Evolutionary conservation across 2,329 filamentous ascomycete species (phyloP), one percentile per base, ranked within the genome.

Genomic region (Fusarium sp.): DNA sequence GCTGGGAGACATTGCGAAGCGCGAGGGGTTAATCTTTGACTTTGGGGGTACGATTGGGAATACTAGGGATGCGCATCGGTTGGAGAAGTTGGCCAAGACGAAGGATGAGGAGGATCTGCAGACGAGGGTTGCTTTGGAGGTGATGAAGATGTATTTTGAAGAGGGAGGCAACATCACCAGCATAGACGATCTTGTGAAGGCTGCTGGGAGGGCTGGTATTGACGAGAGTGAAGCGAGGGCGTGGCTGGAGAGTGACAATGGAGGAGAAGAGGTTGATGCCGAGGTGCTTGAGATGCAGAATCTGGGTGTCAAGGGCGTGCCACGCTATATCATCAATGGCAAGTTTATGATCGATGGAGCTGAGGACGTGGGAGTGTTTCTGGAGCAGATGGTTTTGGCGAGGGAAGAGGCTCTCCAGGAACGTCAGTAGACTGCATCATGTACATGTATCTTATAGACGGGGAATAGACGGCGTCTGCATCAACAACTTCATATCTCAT

Each of bases 301-400:
- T 10, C 85, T 88, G 77, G 84, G 84, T 11, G 78, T 95, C 42
- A 87, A 83, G 63, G 93, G 93, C 1, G 94, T 97, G 70, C 94
- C 94, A 8, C 90, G 93, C 80, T 95, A 94, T 80, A 90, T 90
- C 14, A 88, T 97, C 71, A 92, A 95, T 78, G 91, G 86, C 2
- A 86, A 85, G 74, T 92, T 91, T 81, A 88, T 91, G 74, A 81
- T 96, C 33, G 88, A 91, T 31, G 94, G 94, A 2, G 94, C 93
- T 1, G 91, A 95, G 83, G 93, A 95, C 68, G 87, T 91, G 3
- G 85, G 86, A 54, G 88, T 87, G 2, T 95, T 95, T 78, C 81
- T 94, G 70, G 86, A 90, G 76, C 83, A 92, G 57, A 93, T 96
- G 80, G 85, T 90, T 71, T 85, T 87, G 77, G 86, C 81, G 18